Evolutionary conservation across 352 stramenopile genomes (phyloP).

Genomic region (Globisporangium mamillatum): DNA sequence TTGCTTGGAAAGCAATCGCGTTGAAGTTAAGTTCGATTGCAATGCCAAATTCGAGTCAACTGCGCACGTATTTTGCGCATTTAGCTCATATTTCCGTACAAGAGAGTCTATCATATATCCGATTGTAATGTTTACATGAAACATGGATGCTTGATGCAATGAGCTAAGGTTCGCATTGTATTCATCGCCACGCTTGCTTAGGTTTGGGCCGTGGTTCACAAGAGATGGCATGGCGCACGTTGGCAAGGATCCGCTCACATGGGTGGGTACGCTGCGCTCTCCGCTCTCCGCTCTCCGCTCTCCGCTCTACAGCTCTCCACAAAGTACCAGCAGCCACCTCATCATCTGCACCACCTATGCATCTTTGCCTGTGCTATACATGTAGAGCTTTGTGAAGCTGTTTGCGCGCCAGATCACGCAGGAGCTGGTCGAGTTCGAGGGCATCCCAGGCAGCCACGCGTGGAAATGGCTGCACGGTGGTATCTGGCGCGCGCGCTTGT

Average conservation of each 20-base stretch:
- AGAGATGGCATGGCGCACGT: slow-evolving; percentile 13
- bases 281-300: background rate
- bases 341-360: background rate
- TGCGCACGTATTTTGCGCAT: slow-evolving; percentile 40
- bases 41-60: slow-evolving; percentile 5
- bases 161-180: background rate
- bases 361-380: background rate
- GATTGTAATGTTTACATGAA: background rate
- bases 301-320: background rate
- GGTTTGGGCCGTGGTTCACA: background rate
- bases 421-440: slow-evolving; percentile 43
- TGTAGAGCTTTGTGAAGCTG: slow-evolving; percentile 67
- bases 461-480: slow-evolving; percentile 32
- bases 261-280: slow-evolving; percentile 35
- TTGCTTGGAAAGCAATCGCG: background rate
- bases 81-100: background rate
- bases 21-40: background rate
- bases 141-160: background rate
- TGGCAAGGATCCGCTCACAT: slow-evolving; percentile 41
- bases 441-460: slow-evolving; percentile 52
- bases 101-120: background rate
- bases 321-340: background rate
- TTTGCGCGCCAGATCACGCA: slow-evolving; percentile 41
- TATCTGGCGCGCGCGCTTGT: slow-evolving; percentile 29
- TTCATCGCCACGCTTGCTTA: background rate